These are phyloP conservation scores for Lichtheimia corymbifera DNA, from an alignment of 371 early-diverging fungal species.

Conservation along the genomic window DNA sequence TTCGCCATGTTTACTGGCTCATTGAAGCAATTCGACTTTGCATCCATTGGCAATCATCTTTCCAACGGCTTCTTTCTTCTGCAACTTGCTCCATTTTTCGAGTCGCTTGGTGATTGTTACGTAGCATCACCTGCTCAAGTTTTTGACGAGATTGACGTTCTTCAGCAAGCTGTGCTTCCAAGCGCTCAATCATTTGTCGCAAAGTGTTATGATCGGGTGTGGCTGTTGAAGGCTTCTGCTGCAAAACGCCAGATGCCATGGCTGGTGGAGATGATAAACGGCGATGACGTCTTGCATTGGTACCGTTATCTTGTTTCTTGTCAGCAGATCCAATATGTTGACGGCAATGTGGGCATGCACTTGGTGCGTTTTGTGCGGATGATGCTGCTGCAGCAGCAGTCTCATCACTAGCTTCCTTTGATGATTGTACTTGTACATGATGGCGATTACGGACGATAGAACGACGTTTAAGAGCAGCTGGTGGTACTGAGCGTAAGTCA, in stretches of 20 bases:
- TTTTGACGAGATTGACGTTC: constrained; percentile 45
- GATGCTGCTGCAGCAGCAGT: no score
- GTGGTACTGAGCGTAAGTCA: constrained; percentile 23
- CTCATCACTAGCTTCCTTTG: no score
- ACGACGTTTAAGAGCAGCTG: constrained; percentile 36
- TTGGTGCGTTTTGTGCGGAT: not conserved
- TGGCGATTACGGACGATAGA: constrained; percentile 35
- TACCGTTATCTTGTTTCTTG: not conserved
- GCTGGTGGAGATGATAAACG: constrained; percentile 36
- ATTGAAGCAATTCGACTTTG: constrained; percentile 33
- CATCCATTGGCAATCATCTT: constrained; percentile 36
- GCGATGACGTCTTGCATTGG: constrained; percentile 1
- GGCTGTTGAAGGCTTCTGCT: not conserved
- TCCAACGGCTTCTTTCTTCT: constrained; percentile 37
- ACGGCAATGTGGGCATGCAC: constrained; percentile 39
- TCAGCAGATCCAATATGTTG: constrained; percentile 8
- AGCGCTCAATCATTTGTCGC: constrained; percentile 28
- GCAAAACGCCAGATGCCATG: constrained; percentile 22
- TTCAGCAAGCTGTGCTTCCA: constrained; percentile 46
- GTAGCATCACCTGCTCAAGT: constrained; percentile 27
- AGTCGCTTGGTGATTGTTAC: constrained; percentile 9
- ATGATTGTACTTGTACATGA: not conserved
- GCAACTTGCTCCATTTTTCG: constrained; percentile 23
- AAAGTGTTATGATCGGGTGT: constrained; percentile 9
- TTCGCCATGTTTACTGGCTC: constrained; percentile 19